Evolutionary conservation across 129 eudicot genomes (phyloP).

Genomic region (Helianthus annuus): HanXRQr2.0-SUNRISE NC_035440.2:124211939-124212438

Average conservation of each 20-base stretch:
- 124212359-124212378: conserved; percentile 79
- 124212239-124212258: conserved; percentile 94
- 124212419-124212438: conserved; percentile 92
- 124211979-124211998: background rate
- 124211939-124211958: too few relatives aligned
- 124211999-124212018: background rate
- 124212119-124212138: conserved; percentile 13
- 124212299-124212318: background rate
- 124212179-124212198: conserved; percentile 79
- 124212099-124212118: background rate
- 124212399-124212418: conserved; percentile 76
- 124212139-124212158: conserved; percentile 78
- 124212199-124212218: conserved; percentile 91
- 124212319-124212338: background rate
- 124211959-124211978: background rate
- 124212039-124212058: conserved; percentile 8
- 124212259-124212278: conserved; percentile 51
- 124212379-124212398: conserved; percentile 86
- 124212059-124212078: background rate
- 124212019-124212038: background rate
- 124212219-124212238: conserved; percentile 96
- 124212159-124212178: conserved; percentile 94
- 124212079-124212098: background rate
- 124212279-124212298: background rate
- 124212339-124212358: background rate